Percentiles rank a stretch among this genome's conserved stretches.
Evolutionary conservation across 1,139 yeast genomes (phyloP).

Genomic region (Hansenula sp.): DNA sequence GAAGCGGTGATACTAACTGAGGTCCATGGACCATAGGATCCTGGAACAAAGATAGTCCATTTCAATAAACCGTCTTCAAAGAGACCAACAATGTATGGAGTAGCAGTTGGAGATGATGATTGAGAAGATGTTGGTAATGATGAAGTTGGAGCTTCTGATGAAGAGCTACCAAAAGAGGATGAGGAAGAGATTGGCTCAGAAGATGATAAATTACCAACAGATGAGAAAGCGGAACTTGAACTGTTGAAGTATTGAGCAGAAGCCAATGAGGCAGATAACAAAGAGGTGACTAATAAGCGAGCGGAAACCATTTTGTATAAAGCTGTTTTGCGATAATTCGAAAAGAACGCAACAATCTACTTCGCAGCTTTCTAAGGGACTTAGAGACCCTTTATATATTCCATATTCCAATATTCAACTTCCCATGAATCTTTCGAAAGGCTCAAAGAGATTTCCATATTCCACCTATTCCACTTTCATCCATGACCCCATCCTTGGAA

Average conservation of each 20-base stretch:
- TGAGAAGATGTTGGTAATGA: background rate
- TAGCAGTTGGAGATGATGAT: background rate
- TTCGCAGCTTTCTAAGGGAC: background rate
- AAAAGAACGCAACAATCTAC: no score
- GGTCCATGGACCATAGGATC: constrained; percentile 9
- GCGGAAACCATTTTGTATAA: background rate
- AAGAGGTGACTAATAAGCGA: constrained; percentile 1
- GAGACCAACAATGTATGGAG: constrained; percentile 49
- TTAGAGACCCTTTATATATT: background rate
- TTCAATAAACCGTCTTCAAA: constrained; percentile 29
- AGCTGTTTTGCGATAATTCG: background rate
- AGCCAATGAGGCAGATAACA: background rate
- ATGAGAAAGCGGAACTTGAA: background rate
- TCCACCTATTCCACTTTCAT: no score
- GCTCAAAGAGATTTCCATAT: no score
- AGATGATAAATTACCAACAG: background rate
- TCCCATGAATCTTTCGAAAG: no score
- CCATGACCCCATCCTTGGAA: no score
- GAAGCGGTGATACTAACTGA: constrained; percentile 19
- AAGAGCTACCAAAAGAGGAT: background rate
- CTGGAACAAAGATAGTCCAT: constrained; percentile 10
- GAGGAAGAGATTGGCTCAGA: background rate
- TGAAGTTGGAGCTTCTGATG: background rate
- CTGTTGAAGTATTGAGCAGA: constrained; percentile 1
- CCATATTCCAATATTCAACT: no score